These are phyloP conservation scores for Harrya chromipes DNA, from an alignment of 768 basidiomycete species.

Conservation along the genomic window DNA sequence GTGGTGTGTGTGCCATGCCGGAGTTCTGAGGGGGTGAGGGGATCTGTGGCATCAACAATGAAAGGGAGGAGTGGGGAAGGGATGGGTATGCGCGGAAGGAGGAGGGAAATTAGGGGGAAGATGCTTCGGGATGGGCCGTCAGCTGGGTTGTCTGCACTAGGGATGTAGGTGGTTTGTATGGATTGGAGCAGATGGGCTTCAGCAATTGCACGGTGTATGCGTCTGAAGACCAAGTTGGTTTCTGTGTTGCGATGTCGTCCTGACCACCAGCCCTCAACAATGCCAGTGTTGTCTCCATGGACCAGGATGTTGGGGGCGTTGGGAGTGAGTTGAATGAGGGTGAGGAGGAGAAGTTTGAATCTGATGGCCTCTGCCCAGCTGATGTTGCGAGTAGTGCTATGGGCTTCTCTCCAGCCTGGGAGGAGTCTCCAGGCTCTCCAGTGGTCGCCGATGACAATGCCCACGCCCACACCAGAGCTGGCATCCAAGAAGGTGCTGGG, in stretches of 20 bases:
- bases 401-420: not conserved
- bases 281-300: not conserved
- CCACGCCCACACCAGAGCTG: not conserved
- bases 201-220: not conserved
- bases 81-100: not conserved
- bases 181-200: not conserved
- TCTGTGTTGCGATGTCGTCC: not conserved
- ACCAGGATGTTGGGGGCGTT: not conserved
- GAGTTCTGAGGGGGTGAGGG: not conserved
- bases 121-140: not conserved
- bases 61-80: not conserved
- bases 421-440: too few species aligned
- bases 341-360: not conserved
- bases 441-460: not conserved
- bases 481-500: conserved; percentile 9
- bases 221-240: not conserved
- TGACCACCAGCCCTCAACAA: conserved; percentile 1
- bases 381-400: not conserved
- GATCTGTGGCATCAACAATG: not conserved
- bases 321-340: not conserved
- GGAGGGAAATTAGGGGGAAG: not conserved
- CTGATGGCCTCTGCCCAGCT: not conserved
- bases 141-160: too few species aligned
- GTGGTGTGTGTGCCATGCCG: too few species aligned
- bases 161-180: not conserved